Conservation (phyloP, 2,329 filamentous ascomycete genomes). For the Hypomyces perniciosus region DNA sequence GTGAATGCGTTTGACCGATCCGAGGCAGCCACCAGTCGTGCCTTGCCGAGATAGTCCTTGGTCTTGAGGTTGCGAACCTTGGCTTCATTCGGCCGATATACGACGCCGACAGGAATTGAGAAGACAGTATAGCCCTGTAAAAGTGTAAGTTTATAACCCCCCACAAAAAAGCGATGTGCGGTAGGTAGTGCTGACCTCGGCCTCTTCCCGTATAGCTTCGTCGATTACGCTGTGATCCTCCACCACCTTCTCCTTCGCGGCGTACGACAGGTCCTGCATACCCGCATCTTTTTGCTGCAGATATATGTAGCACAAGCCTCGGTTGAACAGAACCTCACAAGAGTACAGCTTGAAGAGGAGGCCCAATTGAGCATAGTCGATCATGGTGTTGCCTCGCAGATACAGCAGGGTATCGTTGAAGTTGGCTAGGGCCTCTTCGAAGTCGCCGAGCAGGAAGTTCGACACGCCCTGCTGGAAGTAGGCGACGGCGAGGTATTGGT, state of each 20-base stretch:
- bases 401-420: slow-evolving; percentile 98
- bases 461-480: slow-evolving; percentile 99
- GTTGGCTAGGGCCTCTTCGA: slow-evolving; percentile 93
- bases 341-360: slow-evolving; percentile 95
- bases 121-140: slow-evolving; percentile 91
- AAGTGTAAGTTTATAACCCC: slow-evolving; percentile 20
- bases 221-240: slow-evolving; percentile 97
- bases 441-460: slow-evolving; percentile 94
- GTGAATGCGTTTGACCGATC: slow-evolving; percentile 76
- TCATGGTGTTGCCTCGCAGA: slow-evolving; percentile 90
- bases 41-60: slow-evolving; percentile 95
- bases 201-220: slow-evolving; percentile 88
- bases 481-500: slow-evolving; percentile 93
- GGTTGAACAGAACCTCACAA: slow-evolving; percentile 96
- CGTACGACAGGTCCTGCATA: slow-evolving; percentile 84
- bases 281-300: slow-evolving; percentile 85
- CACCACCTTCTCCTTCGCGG: slow-evolving; percentile 92
- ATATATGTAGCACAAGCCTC: slow-evolving; percentile 95
- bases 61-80: slow-evolving; percentile 98
- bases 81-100: slow-evolving; percentile 93
- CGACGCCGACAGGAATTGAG: slow-evolving; percentile 90
- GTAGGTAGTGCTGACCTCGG: slow-evolving; percentile 58
- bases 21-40: slow-evolving; percentile 83
- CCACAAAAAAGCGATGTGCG: not conserved
- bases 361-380: slow-evolving; percentile 94